Base-by-base conservation (phyloP, 805 yeast genomes). In the Yamadazyma endophytica region DNA sequence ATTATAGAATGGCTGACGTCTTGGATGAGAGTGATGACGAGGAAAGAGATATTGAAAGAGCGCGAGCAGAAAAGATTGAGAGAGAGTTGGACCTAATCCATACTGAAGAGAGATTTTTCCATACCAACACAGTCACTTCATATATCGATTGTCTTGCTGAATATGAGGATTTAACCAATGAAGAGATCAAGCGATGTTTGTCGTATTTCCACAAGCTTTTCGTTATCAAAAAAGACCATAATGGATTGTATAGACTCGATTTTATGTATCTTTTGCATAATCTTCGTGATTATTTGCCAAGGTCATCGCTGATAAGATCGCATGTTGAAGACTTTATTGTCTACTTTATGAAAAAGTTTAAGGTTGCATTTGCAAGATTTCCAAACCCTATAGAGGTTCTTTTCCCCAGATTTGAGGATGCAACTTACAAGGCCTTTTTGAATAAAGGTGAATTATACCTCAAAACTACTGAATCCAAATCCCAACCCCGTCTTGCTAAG, bases 151-250 rank as follows among this genome's bases (percentile, higher is more conserved):
- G 72, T 36, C 63, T 90, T 24, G 58, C 71, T 6, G 64, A 79
- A 37, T 86, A 68, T 50, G 64, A 61, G 30, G 95, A 86, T 35
- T 54, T 89, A 21, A 55, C 70, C 1, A 76, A 76, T 32, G 66
- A 59, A 9, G 79, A 78, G 29, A 58, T 90, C 26, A 79, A 77
- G 42, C 68, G 71, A 28, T 78, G 82, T 8, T 50, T 92, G 6
- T 64, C 81, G 1, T 90, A 75, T 48, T 77, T 88, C 47, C 86
- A 84, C 48, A 64, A 84, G 18, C 56, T 86, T 1, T 77, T 87
- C 42, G 78, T 81, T 28, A 46, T 57, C 2, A 68, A 76, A 28
- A 70, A 75, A 24, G 80, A 82, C 35, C 70, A 67, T 30, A 76
- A 78, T 24, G 62, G 78, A 0, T 57, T 73, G 20, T 79, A 69